These are phyloP conservation scores for Acorus gramineus DNA, from an alignment of 106 monocot genomes.

Conservation along the genomic window DNA sequence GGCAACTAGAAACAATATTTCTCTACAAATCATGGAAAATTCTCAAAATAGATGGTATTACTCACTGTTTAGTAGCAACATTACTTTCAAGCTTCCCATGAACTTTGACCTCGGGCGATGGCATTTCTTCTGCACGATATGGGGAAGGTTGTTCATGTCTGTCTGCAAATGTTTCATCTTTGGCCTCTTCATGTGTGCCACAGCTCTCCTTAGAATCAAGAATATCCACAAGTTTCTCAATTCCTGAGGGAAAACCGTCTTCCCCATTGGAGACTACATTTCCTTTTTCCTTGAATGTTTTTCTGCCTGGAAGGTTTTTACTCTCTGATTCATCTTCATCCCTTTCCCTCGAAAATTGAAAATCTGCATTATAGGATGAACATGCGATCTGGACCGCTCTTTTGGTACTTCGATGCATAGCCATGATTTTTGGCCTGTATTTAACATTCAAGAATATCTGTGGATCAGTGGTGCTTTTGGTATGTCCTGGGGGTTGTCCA, in stretches of 20 bases:
- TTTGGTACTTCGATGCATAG: not conserved
- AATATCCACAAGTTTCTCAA: constrained; percentile 4
- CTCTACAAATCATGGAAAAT: not conserved
- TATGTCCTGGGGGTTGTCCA: constrained; percentile 2
- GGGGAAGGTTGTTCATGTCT: constrained; percentile 6
- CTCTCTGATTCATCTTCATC: not conserved
- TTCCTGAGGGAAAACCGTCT: constrained; percentile 17
- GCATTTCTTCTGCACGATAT: constrained; percentile 8
- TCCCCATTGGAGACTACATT: constrained; percentile 10
- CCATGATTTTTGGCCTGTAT: too few species aligned
- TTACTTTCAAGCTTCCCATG: constrained; percentile 7
- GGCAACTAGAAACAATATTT: not conserved
- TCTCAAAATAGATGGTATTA: not conserved
- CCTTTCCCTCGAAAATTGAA: constrained; percentile 5
- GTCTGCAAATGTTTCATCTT: constrained; percentile 14
- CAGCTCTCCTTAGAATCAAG: constrained; percentile 7
- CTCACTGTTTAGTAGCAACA: constrained; percentile 27
- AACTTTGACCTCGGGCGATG: constrained; percentile 5
- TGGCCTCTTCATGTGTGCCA: constrained; percentile 16
- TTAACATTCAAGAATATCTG: too few species aligned
- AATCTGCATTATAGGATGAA: constrained; percentile 12
- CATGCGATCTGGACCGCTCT: constrained; percentile 6
- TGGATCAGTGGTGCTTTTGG: too few species aligned
- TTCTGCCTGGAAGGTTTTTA: not conserved
- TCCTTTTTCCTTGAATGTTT: constrained; percentile 9